phyloP scores from a whole-genome alignment of 192 early-diverging fungal genomes.

The Jimgerdemannia flammicorona region DNA sequence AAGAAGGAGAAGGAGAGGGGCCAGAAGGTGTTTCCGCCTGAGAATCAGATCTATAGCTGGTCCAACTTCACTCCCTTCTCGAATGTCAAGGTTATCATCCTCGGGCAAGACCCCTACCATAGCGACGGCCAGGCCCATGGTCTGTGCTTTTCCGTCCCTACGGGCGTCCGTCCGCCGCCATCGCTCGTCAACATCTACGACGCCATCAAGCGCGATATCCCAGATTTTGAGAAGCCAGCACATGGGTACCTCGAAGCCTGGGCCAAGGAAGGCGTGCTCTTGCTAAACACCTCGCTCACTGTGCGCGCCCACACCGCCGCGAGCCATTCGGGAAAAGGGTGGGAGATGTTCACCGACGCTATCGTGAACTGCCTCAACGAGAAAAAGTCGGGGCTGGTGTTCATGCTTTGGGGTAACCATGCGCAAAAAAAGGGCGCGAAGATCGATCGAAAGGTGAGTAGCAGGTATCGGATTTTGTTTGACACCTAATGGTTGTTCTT shows the following conservation, averaged over 20 bases:
- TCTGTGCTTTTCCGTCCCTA: slow-evolving; percentile 85
- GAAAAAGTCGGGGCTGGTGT: slow-evolving; percentile 65
- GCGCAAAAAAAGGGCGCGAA: slow-evolving; percentile 80
- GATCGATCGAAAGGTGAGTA: slow-evolving; percentile 52
- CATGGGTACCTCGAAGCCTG: slow-evolving; percentile 75
- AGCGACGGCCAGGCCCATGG: slow-evolving; percentile 79
- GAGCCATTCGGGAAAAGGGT: slow-evolving; percentile 79
- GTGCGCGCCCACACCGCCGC: slow-evolving; percentile 77
- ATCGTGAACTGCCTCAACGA: slow-evolving; percentile 72
- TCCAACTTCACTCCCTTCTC: slow-evolving; percentile 69
- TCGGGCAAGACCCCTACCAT: slow-evolving; percentile 90
- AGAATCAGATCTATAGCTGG: slow-evolving; percentile 78
- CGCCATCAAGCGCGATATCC: slow-evolving; percentile 69
- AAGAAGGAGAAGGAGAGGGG: slow-evolving; percentile 43
- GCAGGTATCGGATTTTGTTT: not conserved
- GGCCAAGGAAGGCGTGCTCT: slow-evolving; percentile 82
- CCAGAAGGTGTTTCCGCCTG: slow-evolving; percentile 71
- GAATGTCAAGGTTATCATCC: slow-evolving; percentile 79
- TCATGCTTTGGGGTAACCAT: slow-evolving; percentile 91
- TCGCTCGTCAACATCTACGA: slow-evolving; percentile 92
- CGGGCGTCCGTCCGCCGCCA: slow-evolving; percentile 74
- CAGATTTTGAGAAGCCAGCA: slow-evolving; percentile 62
- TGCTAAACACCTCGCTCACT: slow-evolving; percentile 87
- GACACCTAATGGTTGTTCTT: no score
- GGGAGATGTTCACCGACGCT: slow-evolving; percentile 78